Evolutionary conservation across 257 asterid genomes (phyloP), one percentile per base, ranked within the genome.

Genomic region (Scutellaria barbata): DNA sequence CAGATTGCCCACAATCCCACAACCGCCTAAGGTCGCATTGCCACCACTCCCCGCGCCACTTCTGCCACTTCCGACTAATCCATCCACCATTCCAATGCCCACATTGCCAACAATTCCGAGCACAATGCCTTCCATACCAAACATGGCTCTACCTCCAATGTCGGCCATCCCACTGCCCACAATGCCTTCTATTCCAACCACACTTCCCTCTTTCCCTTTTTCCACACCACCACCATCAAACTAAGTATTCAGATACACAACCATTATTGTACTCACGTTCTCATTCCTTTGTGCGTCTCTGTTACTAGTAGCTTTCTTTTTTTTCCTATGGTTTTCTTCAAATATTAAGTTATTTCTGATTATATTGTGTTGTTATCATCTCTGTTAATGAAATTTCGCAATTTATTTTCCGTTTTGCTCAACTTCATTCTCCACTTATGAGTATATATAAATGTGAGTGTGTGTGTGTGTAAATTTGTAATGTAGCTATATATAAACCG

Each of bases 161-260:
- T n/a, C n/a, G n/a, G n/a, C n/a, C n/a, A n/a, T n/a, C n/a, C n/a
- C n/a, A n/a, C n/a, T n/a, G 8, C 84, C 84, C 10, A 69, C 67
- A 33, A 74, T 81, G 55, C 85, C 85, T 10, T 60, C 79, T 17
- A 16, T 74, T 42, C 81, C 76, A 25, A 61, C 75, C 5, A 65
- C 77, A 1, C 56, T 81, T 35, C 83, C 83, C 5, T 73, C 80
- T 66, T 53, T 81, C 33, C 33, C 88, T 84, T 12, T 55, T 67
- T 66, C 59, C 75, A 39, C 88, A 7, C 75, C 84, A 5, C 84
- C 82, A 14, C 77, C 84, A 33, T 81, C 81, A 75, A 66, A 74
- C 68, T 79, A 72, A 51, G 53, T 4, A 1, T 47, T 35, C 8
- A 59, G 37, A 76, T 70, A 13, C 18, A 10, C 35, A 16, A 9